phyloP scores from a whole-genome alignment of 2,329 filamentous ascomycete species.

The Aspergillus sp. region DNA sequence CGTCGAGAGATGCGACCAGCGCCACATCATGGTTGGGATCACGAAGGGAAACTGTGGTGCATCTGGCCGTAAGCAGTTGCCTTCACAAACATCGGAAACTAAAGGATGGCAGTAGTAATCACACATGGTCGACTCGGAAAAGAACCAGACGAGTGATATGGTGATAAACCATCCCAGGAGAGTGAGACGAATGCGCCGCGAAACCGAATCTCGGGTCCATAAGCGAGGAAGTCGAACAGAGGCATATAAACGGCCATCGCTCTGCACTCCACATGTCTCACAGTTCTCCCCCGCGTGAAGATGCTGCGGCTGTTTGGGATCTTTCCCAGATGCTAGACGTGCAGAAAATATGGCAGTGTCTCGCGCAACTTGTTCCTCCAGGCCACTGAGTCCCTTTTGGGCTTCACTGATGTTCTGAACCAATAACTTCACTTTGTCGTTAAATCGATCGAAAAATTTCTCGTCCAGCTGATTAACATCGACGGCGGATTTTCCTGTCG shows the following conservation, averaged over 20 bases:
- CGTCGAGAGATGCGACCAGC: constrained; percentile 36
- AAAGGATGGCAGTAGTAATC: constrained; percentile 49
- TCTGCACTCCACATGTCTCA: constrained; percentile 17
- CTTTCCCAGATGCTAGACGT: constrained; percentile 10
- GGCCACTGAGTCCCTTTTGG: constrained; percentile 32
- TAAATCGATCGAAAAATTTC: constrained; percentile 34
- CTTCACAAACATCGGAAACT: constrained; percentile 45
- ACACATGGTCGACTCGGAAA: constrained; percentile 45
- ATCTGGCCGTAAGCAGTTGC: constrained; percentile 47
- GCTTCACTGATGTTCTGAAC: constrained; percentile 37
- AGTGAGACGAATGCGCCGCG: constrained; percentile 29
- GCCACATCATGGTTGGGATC: constrained; percentile 50
- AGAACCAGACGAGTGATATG: constrained; percentile 43
- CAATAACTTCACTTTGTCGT: constrained; percentile 35
- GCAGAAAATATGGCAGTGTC: constrained; percentile 13
- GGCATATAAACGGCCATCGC: constrained; percentile 25
- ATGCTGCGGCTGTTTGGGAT: constrained; percentile 4
- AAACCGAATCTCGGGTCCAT: constrained; percentile 25
- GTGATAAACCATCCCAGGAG: constrained; percentile 36
- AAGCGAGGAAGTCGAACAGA: constrained; percentile 32
- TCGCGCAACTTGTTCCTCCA: constrained; percentile 34
- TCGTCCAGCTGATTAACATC: constrained; percentile 33
- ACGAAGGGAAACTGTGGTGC: constrained; percentile 53
- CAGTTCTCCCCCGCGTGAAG: constrained; percentile 12
- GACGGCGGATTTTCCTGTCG: constrained; percentile 15